Evolutionary conservation across 179 eudicot genomes (phyloP).

Genomic region (Spinacia oleracea): DNA sequence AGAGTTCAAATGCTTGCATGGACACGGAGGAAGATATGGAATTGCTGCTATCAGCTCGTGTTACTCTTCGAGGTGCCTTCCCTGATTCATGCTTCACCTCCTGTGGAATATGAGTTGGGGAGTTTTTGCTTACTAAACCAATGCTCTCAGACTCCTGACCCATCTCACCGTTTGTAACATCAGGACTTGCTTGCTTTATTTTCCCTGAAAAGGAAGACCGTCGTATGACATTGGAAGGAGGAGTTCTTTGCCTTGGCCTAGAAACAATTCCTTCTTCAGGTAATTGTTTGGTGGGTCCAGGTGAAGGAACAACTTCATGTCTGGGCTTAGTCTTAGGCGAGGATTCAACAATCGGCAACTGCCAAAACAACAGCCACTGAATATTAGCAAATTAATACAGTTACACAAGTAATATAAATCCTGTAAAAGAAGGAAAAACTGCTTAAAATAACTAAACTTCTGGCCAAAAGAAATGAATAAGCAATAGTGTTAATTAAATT

Average conservation of each 20-base stretch:
- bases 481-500: background rate
- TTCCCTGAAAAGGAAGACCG: slow-evolving; percentile 64
- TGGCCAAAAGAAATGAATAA: background rate
- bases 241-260: slow-evolving; percentile 71
- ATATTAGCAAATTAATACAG: slow-evolving; percentile 5
- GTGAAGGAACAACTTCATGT: slow-evolving; percentile 55
- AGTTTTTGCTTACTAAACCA: slow-evolving; percentile 27
- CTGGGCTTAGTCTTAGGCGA: slow-evolving; percentile 73
- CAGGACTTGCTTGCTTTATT: slow-evolving; percentile 41
- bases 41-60: slow-evolving; percentile 60
- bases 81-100: slow-evolving; percentile 39
- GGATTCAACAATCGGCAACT: slow-evolving; percentile 66
- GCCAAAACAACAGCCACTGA: slow-evolving; percentile 32
- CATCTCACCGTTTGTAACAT: slow-evolving; percentile 41
- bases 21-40: slow-evolving; percentile 70
- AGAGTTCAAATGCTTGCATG: slow-evolving; percentile 74
- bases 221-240: slow-evolving; percentile 55
- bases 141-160: slow-evolving; percentile 38
- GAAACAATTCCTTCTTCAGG: slow-evolving; percentile 55
- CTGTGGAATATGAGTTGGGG: slow-evolving; percentile 28
- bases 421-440: background rate
- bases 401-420: background rate
- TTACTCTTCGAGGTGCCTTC: slow-evolving; percentile 40
- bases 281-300: slow-evolving; percentile 42
- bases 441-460: background rate